phyloP scores from a whole-genome alignment of 306 rosid species.

The Vigna angularis region DNA sequence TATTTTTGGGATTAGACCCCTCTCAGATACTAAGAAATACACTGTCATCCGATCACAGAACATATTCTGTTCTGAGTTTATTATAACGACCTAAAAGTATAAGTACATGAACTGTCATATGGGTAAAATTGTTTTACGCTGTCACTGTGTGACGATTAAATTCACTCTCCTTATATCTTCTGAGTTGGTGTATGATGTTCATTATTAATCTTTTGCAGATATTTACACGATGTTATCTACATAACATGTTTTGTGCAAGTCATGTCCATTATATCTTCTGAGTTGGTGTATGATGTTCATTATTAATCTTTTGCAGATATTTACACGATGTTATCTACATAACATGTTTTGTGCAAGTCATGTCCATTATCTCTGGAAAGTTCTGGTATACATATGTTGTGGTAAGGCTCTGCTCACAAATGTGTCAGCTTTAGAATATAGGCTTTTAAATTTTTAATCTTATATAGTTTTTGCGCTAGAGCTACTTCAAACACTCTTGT shows the following conservation, averaged over 20 bases:
- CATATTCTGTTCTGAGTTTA: neutral
- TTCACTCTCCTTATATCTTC: slow-evolving; percentile 5
- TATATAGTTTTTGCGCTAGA: neutral
- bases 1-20: neutral
- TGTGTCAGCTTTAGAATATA: slow-evolving; percentile 12
- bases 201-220: slow-evolving; percentile 56
- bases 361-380: slow-evolving; percentile 89
- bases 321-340: slow-evolving; percentile 90
- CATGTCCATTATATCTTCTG: slow-evolving; percentile 63
- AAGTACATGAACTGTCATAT: neutral
- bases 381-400: slow-evolving; percentile 87
- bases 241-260: slow-evolving; percentile 96
- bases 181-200: neutral
- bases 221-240: slow-evolving; percentile 88
- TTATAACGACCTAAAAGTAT: too few species aligned
- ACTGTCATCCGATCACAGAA: neutral
- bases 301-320: slow-evolving; percentile 61
- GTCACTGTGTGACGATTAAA: neutral
- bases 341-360: slow-evolving; percentile 91
- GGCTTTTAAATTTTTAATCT: slow-evolving; percentile 1
- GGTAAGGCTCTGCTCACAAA: slow-evolving; percentile 57
- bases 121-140: neutral
- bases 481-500: slow-evolving; percentile 15
- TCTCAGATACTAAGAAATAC: neutral
- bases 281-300: neutral